A percentile compares a stretch with the other conserved stretches of the same genome.
Evolutionary conservation across 108 stramenopile species (phyloP).

Genomic region (Cyclostephanos invisitatus): DNA sequence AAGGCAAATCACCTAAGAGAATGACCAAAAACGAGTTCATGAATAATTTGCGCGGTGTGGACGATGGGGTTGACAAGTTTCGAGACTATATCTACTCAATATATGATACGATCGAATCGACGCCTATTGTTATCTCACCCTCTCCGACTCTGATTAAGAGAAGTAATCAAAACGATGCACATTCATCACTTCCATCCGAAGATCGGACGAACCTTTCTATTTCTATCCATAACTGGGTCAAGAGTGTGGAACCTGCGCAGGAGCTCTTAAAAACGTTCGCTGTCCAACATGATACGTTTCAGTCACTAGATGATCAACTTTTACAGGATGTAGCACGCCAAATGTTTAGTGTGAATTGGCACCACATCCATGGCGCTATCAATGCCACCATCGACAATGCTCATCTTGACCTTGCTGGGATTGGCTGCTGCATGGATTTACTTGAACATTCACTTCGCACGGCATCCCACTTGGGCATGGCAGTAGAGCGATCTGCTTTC

Average conservation of each 20-base stretch:
- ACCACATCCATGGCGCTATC: conserved; percentile 77
- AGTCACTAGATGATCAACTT: conserved; percentile 51
- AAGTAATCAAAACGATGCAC: conserved; percentile 22
- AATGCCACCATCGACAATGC: conserved; percentile 70
- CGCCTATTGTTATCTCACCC: conserved; percentile 60
- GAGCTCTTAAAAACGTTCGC: conserved; percentile 76
- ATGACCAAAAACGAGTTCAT: conserved; percentile 93
- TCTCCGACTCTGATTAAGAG: conserved; percentile 9
- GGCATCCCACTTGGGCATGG: conserved; percentile 83
- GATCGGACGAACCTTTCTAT: conserved; percentile 36
- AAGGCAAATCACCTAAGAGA: conserved; percentile 60
- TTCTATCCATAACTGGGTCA: conserved; percentile 49
- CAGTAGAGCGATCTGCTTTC: conserved; percentile 71
- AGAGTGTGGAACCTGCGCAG: conserved; percentile 68
- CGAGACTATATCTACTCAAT: conserved; percentile 73
- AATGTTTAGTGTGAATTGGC: conserved; percentile 65
- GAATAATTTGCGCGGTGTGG: conserved; percentile 79
- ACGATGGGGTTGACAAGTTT: conserved; percentile 67
- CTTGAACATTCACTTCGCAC: conserved; percentile 78
- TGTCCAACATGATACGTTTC: conserved; percentile 56
- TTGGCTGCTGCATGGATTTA: conserved; percentile 69
- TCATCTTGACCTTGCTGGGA: conserved; percentile 68
- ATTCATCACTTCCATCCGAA: conserved; percentile 33
- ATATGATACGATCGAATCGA: conserved; percentile 78
- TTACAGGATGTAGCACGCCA: conserved; percentile 52